Percentiles rank a stretch among this genome's conserved stretches.
Conservation (phyloP, 1,284 basidiomycete species). For the Trichosporon asahii region DNA sequence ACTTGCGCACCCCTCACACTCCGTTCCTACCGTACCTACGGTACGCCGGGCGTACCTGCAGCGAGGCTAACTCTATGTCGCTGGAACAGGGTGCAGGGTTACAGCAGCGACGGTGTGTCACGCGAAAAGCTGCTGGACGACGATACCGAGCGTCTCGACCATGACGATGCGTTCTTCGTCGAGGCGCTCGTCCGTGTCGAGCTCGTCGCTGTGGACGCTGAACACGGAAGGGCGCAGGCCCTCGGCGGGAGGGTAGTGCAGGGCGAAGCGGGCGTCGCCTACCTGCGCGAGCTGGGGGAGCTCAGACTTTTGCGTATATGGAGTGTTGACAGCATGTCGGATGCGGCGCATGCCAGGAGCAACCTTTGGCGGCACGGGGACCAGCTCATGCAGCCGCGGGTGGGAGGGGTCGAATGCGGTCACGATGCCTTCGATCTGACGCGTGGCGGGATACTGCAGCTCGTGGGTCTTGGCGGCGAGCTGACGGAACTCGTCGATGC, state of each 20-base stretch:
- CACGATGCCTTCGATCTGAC: constrained; percentile 5
- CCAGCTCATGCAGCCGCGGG: constrained; percentile 6
- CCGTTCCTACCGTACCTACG: neutral
- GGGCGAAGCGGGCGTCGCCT: neutral
- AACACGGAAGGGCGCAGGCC: neutral
- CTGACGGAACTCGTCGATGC: constrained; percentile 1
- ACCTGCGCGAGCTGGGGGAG: neutral
- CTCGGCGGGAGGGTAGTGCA: neutral
- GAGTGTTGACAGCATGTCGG: neutral
- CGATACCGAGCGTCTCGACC: constrained; percentile 8
- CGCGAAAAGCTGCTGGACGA: constrained; percentile 6
- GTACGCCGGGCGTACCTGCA: neutral
- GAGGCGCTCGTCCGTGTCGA: constrained; percentile 4
- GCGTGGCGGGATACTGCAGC: constrained; percentile 7
- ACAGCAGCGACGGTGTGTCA: neutral
- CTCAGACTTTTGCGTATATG: neutral
- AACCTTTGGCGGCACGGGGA: constrained; percentile 1
- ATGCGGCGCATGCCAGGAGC: neutral
- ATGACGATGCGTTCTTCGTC: constrained; percentile 10
- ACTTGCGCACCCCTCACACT: neutral
- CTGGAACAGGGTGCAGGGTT: neutral
- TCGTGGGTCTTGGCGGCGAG: constrained; percentile 4
- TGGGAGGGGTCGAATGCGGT: neutral
- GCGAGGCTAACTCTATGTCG: neutral
- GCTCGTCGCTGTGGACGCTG: neutral